Evolutionary conservation across 2,329 filamentous ascomycete genomes (phyloP), one percentile per base, ranked within the genome.

Genomic region (Sclerotiophoma versabilis): DNA sequence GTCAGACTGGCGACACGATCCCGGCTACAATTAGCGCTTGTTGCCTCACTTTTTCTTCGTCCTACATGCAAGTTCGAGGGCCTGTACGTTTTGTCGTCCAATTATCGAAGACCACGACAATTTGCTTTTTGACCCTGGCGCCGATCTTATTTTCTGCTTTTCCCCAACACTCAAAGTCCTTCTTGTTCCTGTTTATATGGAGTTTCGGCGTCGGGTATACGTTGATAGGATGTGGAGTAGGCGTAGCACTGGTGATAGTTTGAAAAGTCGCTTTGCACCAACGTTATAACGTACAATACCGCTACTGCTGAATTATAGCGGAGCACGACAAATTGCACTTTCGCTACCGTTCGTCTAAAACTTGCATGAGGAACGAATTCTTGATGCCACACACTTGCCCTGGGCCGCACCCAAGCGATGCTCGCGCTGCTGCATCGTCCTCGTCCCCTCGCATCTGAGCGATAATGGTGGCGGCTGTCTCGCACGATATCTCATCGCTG

Each of bases 391-490:
- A 70, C 11, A 47, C 42, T 15, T 61, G 48, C 20, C 46, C 45
- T 12, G 59, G 58, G 12, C 23, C 36, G 41, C 64, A 68, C 12
- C 65, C 65, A 25, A 70, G 54, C 17, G 61, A 61, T 19, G 57
- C 60, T 22, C 62, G 61, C 20, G 63, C 54, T 2, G 57, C 49
- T 8, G 62, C 56, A 2, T 52, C 38, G 32, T 69, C 66, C 23
- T 54, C 60, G 20, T 69, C 62, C 5, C 66, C 65, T 26, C 65
- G 63, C 66, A 70, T 69, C 22, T 68, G 63, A 5, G 60, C 59
- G 15, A 70, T 69, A 15, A 70, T 68, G 3, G 58, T 62, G 15
- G 66, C 65, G 25, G 68, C 68, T 26, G 62, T 58, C 47, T 68
- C 66, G 44, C 68, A 70, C 1, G 68, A 69, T 15, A 67, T 70